Conservation (phyloP, 768 basidiomycete genomes). For the Mycena alexandri region DNA sequence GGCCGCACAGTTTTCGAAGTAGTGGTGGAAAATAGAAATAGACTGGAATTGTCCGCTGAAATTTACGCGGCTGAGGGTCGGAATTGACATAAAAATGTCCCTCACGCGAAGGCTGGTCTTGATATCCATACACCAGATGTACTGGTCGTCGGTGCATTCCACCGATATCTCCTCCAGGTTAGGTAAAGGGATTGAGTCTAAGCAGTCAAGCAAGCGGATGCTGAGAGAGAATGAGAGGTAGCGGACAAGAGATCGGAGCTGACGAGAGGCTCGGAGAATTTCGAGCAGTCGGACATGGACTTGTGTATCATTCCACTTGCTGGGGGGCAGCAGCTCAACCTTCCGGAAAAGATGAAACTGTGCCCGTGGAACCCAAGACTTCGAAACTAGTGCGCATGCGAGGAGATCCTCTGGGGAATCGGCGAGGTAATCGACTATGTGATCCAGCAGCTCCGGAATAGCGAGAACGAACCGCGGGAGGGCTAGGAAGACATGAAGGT, state of each 20-base stretch:
- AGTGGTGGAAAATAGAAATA: neutral
- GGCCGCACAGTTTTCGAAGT: neutral
- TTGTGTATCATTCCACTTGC: neutral
- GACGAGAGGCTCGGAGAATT: neutral
- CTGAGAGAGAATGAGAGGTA: constrained; percentile 2
- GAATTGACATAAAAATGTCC: neutral
- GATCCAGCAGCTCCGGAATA: constrained; percentile 14
- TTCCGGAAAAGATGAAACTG: constrained; percentile 6
- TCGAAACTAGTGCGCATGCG: constrained; percentile 6
- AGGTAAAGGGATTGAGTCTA: neutral
- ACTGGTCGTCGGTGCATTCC: constrained; percentile 1
- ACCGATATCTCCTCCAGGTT: neutral
- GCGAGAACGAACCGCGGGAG: neutral
- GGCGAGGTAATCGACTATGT: constrained; percentile 5
- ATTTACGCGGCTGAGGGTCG: neutral
- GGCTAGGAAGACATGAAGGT: too few species aligned
- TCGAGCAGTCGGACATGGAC: neutral
- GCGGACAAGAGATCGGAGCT: constrained; percentile 1
- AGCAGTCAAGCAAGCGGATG: neutral
- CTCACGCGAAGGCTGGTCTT: neutral
- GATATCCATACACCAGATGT: neutral
- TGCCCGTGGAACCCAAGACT: neutral
- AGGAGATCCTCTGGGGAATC: constrained; percentile 2
- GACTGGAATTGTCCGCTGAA: neutral
- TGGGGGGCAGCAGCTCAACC: neutral